A percentile compares a stretch with the other conserved stretches of the same genome.
These are phyloP conservation scores for Saccharomyces hybrid DNA, from an alignment of 1,139 yeast genomes.

Conservation along the genomic window DNA sequence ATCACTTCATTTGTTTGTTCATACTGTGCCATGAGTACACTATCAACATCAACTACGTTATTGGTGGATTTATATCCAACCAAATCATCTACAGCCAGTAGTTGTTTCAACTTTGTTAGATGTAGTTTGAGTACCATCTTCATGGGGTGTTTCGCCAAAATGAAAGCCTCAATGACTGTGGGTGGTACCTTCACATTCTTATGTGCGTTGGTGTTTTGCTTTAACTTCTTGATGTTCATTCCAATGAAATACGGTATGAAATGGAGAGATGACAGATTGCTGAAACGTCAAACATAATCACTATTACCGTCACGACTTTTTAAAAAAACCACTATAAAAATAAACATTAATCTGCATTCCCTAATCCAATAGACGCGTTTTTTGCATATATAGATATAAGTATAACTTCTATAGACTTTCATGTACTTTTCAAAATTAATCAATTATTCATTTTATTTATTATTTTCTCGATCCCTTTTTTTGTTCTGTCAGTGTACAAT, in stretches of 20 bases:
- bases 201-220: constrained; percentile 31
- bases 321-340: constrained; percentile 3
- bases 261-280: constrained; percentile 26
- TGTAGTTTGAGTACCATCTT: constrained; percentile 57
- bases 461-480: background rate
- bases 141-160: constrained; percentile 51
- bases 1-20: constrained; percentile 50
- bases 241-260: constrained; percentile 30
- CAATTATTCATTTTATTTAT: background rate
- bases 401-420: background rate
- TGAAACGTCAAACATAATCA: constrained; percentile 13
- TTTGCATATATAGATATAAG: background rate
- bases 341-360: background rate
- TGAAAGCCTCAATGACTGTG: constrained; percentile 44
- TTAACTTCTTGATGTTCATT: constrained; percentile 23
- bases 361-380: background rate
- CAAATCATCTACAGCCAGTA: constrained; percentile 53
- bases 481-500: too few species aligned
- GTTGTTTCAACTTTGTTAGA: constrained; percentile 52
- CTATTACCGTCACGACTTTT: constrained; percentile 3
- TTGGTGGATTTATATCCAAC: constrained; percentile 56
- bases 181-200: constrained; percentile 62
- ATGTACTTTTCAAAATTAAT: background rate
- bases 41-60: constrained; percentile 47
- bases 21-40: constrained; percentile 44